Base-by-base conservation (phyloP, 257 asterid genomes). In the Nicotiana tabacum region DNA sequence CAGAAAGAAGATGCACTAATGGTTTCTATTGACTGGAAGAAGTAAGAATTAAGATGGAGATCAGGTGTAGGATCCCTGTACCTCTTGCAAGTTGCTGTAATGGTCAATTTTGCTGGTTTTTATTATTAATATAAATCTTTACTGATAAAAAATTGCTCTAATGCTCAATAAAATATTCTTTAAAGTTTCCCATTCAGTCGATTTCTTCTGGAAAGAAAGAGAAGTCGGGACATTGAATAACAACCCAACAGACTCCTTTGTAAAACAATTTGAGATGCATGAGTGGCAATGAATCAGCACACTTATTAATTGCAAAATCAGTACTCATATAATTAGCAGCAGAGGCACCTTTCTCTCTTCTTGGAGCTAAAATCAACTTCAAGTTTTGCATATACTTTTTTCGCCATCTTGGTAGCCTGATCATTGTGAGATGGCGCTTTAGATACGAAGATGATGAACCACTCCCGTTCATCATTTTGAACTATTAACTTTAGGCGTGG, bases 301-400 rank as follows among this genome's bases (percentile, higher is more conserved):
- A 43, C 17, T 30, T 33, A 58, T 33, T 69, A 46, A 72, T 60
- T 60, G 76, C 82, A 46, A 43, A 57, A 74, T 70, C 29, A 27
- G 64, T 48, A 27, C 46, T 0, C 62, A 76, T 55, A 66, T 24
- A 56, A 80, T 69, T 74, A 46, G 35, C 37, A 83, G 66, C 77
- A 77, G 51, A 32, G 27, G 82, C 86, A 96, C 99, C 98, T 92
- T 90, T 96, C 99, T 90, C 98, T 92, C 89, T 94, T 96, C 92
- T 96, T 96, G 66, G 98, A 86, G 91, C 92, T 94, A 90, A 96
- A 96, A 88, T 96, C 99, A 84, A 92, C 98, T 92, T 96, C 98
- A 89, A 96, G 84, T 91, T 86, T 94, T 77, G 97, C 96, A 86
- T 92, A 94, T 62, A 96, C 98, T 86, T 92, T 96, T 88, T 96